These are phyloP conservation scores for Blastobotrys buckinghamii DNA, from an alignment of 1,139 yeast species.

Conservation along the genomic window DNA sequence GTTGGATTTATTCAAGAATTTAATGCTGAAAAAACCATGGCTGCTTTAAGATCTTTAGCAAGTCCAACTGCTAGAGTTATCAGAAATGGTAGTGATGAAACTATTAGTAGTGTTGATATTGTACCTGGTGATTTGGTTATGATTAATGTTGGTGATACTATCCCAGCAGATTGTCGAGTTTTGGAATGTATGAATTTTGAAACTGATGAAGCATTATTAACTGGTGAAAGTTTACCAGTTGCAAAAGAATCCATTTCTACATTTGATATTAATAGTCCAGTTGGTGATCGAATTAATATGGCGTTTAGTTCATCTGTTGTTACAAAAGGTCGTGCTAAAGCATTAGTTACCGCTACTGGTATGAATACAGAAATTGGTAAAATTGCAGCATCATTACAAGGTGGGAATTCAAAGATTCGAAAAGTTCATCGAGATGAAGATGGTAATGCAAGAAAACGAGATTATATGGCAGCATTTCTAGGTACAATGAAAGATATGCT, in stretches of 20 bases:
- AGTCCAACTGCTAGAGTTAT: conserved; percentile 66
- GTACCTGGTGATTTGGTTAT: conserved; percentile 73
- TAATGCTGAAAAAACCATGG: conserved; percentile 78
- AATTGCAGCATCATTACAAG: conserved; percentile 60
- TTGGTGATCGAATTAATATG: conserved; percentile 73
- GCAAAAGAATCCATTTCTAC: conserved; percentile 44
- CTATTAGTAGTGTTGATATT: conserved; percentile 60
- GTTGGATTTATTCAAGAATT: conserved; percentile 70
- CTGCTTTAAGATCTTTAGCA: conserved; percentile 59
- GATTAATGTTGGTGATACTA: conserved; percentile 68
- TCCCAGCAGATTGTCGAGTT: conserved; percentile 71
- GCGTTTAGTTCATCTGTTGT: conserved; percentile 68
- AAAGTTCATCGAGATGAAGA: conserved; percentile 34
- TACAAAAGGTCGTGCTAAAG: conserved; percentile 71
- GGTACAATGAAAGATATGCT: conserved; percentile 46
- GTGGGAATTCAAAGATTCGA: conserved; percentile 33
- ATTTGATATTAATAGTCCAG: conserved; percentile 49
- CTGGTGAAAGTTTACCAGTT: conserved; percentile 80
- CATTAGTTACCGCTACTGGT: conserved; percentile 63
- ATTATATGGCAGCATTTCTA: conserved; percentile 44
- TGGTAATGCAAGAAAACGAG: conserved; percentile 39
- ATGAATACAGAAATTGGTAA: conserved; percentile 70
- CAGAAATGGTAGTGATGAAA: conserved; percentile 55
- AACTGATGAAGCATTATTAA: conserved; percentile 72
- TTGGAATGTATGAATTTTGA: conserved; percentile 59